A percentile compares a stretch with the other conserved stretches of the same genome.
These are phyloP conservation scores for Erysiphe pulchra DNA, from an alignment of 2,329 filamentous ascomycete species.

Conservation along the genomic window DNA sequence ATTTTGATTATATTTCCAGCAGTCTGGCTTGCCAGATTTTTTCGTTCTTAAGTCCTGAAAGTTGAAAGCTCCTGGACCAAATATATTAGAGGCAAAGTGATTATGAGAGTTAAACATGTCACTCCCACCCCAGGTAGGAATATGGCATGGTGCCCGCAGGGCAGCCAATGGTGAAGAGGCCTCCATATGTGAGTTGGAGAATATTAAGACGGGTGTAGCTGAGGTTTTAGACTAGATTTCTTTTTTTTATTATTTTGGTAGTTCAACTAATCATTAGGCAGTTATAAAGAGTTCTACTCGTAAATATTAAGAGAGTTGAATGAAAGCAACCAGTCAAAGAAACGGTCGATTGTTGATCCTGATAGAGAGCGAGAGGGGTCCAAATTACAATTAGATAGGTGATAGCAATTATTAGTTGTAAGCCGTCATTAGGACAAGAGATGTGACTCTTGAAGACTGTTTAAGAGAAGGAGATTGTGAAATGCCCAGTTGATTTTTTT, in stretches of 20 bases:
- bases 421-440: not conserved
- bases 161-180: constrained; percentile 83
- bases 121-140: constrained; percentile 30
- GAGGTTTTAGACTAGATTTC: too few species aligned
- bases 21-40: constrained; percentile 41
- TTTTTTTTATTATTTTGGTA: not conserved
- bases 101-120: constrained; percentile 27
- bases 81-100: constrained; percentile 24
- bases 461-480: not conserved
- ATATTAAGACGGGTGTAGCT: not conserved
- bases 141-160: constrained; percentile 52
- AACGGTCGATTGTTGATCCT: not conserved
- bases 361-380: not conserved
- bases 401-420: not conserved
- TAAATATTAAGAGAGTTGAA: not conserved
- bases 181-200: constrained; percentile 37
- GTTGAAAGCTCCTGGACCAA: constrained; percentile 42
- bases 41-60: constrained; percentile 53
- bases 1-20: constrained; percentile 56
- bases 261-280: not conserved
- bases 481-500: too few species aligned
- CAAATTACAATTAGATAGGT: not conserved
- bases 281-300: not conserved
- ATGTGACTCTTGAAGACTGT: not conserved
- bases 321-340: not conserved